Evolutionary conservation across 2,329 filamentous ascomycete genomes (phyloP), one percentile per base, ranked within the genome.

Genomic region (Penicillium palitans): DNA sequence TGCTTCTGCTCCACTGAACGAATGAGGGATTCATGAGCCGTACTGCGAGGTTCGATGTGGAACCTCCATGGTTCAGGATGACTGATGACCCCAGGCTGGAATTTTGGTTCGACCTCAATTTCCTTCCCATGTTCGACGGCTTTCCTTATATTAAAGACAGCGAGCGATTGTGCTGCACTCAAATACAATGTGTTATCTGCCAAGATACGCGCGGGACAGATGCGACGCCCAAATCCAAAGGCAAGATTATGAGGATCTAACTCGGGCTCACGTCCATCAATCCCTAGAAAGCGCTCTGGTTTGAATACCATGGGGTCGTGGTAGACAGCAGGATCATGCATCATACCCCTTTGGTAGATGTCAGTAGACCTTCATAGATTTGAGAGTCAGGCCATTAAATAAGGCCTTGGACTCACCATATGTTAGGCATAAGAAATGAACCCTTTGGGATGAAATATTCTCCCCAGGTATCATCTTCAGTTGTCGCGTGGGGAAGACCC

Each of bases 111-210:
- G 0, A 74, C 68, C 24, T 74, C 76, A 0, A 80, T 65, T 10
- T 72, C 70, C 19, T 65, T 70, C 0, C 77, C 81, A 6, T 76
- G 67, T 24, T 74, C 46, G 7, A 76, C 55, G 0, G 62, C 60
- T 54, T 79, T 79, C 10, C 57, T 58, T 15, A 83, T 70, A 4
- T 74, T 66, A 50, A 85, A 84, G 0, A 77, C 78, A 0, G 83
- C 74, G 1, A 86, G 68, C 0, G 74, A 68, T 31, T 79, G 79
- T 0, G 74, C 78, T 21, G 79, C 72, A 17, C 64, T 76, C 12
- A 80, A 58, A 57, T 73, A 80, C 0, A 80, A 31, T 0, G 74
- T 70, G 5, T 69, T 69, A n/a, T 80, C 76, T 0, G 79, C 79
- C 10, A 80, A 66, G n/a, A 73, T 59, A 6, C 72, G 68, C 1